These are phyloP conservation scores for Hebeloma cylindrosporum DNA, from an alignment of 768 basidiomycete species.

Conservation along the genomic window DNA sequence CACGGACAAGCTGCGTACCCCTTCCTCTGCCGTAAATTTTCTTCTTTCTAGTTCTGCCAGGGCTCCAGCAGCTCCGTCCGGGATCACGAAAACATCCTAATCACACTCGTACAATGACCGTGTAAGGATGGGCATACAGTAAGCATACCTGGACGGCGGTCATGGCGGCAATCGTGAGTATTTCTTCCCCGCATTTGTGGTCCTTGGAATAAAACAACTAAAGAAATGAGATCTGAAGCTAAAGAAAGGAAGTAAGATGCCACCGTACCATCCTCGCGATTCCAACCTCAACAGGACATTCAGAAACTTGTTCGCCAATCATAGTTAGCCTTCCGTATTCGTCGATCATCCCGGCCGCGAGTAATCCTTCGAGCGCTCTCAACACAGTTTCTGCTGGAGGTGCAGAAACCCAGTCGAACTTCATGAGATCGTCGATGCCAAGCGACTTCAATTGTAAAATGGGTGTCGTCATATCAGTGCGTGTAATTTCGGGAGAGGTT, in stretches of 20 bases:
- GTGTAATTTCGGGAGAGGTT: slow-evolving; percentile 87
- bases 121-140: neutral
- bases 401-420: slow-evolving; percentile 91
- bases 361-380: slow-evolving; percentile 82
- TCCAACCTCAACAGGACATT: slow-evolving; percentile 90
- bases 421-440: slow-evolving; percentile 93
- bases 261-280: slow-evolving; percentile 94
- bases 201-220: slow-evolving; percentile 87
- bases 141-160: slow-evolving; percentile 75
- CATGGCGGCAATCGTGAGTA: slow-evolving; percentile 96
- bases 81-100: slow-evolving; percentile 88
- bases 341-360: slow-evolving; percentile 79
- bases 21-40: slow-evolving; percentile 98
- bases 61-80: slow-evolving; percentile 82
- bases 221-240: neutral
- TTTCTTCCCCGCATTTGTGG: slow-evolving; percentile 91
- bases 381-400: slow-evolving; percentile 87
- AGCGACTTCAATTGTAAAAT: slow-evolving; percentile 93
- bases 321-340: slow-evolving; percentile 74
- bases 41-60: slow-evolving; percentile 88
- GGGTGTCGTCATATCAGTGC: slow-evolving; percentile 88
- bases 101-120: neutral
- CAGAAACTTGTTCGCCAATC: slow-evolving; percentile 85
- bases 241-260: slow-evolving; percentile 6
- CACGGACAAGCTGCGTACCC: slow-evolving; percentile 51